Evolutionary conservation across 2,329 filamentous ascomycete genomes (phyloP).

Genomic region (Claviceps paspali): DNA sequence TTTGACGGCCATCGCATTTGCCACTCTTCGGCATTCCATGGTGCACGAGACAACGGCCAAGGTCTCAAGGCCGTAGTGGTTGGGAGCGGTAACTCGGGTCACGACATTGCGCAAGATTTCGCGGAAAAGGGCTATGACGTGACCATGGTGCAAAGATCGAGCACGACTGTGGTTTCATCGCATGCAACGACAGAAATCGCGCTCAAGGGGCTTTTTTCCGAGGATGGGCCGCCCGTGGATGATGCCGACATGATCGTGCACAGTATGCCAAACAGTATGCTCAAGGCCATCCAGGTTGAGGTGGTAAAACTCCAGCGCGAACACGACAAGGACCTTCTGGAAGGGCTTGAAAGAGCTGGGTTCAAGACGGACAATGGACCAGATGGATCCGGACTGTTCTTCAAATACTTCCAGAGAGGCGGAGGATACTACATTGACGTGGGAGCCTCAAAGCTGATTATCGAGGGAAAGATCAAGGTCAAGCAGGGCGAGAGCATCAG

Average conservation of each 20-base stretch:
- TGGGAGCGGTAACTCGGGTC: constrained; percentile 52
- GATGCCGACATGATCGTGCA: constrained; percentile 50
- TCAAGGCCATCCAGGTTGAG: constrained; percentile 42
- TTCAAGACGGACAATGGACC: constrained; percentile 46
- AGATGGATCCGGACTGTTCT: constrained; percentile 38
- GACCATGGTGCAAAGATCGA: constrained; percentile 54
- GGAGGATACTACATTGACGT: constrained; percentile 61
- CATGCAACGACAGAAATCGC: constrained; percentile 34
- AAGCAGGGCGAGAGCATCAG: constrained; percentile 42
- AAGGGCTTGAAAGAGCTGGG: constrained; percentile 36
- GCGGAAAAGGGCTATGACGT: constrained; percentile 50
- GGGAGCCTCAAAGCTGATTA: constrained; percentile 45
- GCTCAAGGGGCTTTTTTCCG: constrained; percentile 34
- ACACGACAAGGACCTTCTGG: constrained; percentile 23
- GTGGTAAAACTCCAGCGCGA: constrained; percentile 19
- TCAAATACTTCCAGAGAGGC: constrained; percentile 50
- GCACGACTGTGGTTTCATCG: constrained; percentile 47
- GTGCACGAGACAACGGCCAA: constrained; percentile 28
- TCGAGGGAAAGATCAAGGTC: constrained; percentile 47
- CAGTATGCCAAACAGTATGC: constrained; percentile 40
- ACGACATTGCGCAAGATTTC: constrained; percentile 56
- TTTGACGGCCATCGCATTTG: constrained; percentile 46
- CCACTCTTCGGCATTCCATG: constrained; percentile 46
- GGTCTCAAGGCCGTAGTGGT: constrained; percentile 50
- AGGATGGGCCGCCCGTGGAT: constrained; percentile 42